Evolutionary conservation across 352 stramenopile species (phyloP).

Genomic region (Thraustotheca clavata): DNA sequence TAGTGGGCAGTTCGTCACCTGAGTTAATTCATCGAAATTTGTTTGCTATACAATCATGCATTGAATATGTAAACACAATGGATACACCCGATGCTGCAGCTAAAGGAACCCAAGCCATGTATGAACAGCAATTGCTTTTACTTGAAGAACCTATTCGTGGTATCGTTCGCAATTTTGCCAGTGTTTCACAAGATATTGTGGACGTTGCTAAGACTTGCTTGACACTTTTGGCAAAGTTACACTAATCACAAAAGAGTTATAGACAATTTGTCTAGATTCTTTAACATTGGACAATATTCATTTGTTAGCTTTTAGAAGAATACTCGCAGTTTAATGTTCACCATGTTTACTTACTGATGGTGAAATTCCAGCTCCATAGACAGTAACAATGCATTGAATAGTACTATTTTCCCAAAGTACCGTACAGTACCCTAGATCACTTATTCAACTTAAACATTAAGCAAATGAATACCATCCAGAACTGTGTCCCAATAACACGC

Average conservation of each 20-base stretch:
- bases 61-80: slow-evolving; percentile 23
- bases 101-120: not conserved
- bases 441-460: not conserved
- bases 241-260: not conserved
- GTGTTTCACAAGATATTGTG: not conserved
- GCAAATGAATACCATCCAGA: slow-evolving; percentile 35
- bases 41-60: slow-evolving; percentile 69
- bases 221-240: not conserved
- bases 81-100: not conserved
- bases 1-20: slow-evolving; percentile 41
- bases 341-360: slow-evolving; percentile 50
- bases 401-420: slow-evolving; percentile 81
- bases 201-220: slow-evolving; percentile 9
- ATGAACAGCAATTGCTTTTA: slow-evolving; percentile 2
- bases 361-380: slow-evolving; percentile 77
- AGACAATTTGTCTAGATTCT: not conserved
- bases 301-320: not conserved
- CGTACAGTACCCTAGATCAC: slow-evolving; percentile 41
- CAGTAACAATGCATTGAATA: slow-evolving; percentile 76
- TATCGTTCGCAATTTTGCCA: not conserved
- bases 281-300: not conserved
- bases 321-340: not conserved
- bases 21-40: slow-evolving; percentile 66
- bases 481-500: slow-evolving; percentile 70
- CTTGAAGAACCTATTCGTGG: not conserved